These are phyloP conservation scores for Lablab purpureus DNA, from an alignment of 306 rosid genomes.

Conservation along the genomic window DNA sequence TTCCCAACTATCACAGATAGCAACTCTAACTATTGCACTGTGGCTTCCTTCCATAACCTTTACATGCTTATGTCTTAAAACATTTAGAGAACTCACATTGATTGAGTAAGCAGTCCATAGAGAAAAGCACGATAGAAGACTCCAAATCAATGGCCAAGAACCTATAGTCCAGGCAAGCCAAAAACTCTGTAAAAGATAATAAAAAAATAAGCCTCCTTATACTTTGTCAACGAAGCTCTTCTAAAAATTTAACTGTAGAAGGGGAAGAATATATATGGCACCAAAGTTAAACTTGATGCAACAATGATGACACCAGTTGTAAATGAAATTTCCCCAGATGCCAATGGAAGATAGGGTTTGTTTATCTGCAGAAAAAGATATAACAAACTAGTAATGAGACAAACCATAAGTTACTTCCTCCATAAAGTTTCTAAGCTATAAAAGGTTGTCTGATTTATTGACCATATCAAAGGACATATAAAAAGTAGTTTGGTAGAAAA, in stretches of 20 bases:
- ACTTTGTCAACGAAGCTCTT: neutral
- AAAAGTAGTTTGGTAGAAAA: too few species aligned
- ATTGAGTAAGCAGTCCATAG: neutral
- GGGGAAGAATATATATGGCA: neutral
- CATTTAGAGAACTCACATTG: neutral
- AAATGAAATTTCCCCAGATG: neutral
- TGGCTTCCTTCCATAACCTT: neutral
- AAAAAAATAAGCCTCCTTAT: neutral
- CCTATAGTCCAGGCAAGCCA: neutral
- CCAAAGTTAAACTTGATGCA: neutral
- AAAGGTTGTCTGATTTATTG: too few species aligned
- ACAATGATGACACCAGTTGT: neutral
- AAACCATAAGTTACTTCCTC: too few species aligned
- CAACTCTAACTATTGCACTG: neutral
- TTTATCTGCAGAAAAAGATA: neutral
- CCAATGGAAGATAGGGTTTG: neutral
- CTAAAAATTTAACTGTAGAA: neutral
- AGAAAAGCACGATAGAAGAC: neutral
- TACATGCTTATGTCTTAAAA: neutral
- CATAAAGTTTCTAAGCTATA: too few species aligned
- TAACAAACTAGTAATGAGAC: neutral
- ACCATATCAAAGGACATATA: too few species aligned
- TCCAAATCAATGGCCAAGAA: constrained; percentile 8
- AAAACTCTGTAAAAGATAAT: neutral
- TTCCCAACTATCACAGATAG: too few species aligned